A percentile compares a stretch with the other conserved stretches of the same genome.
Conservation (phyloP, 1,139 yeast species). For the Geotrichum europaeum region DNA sequence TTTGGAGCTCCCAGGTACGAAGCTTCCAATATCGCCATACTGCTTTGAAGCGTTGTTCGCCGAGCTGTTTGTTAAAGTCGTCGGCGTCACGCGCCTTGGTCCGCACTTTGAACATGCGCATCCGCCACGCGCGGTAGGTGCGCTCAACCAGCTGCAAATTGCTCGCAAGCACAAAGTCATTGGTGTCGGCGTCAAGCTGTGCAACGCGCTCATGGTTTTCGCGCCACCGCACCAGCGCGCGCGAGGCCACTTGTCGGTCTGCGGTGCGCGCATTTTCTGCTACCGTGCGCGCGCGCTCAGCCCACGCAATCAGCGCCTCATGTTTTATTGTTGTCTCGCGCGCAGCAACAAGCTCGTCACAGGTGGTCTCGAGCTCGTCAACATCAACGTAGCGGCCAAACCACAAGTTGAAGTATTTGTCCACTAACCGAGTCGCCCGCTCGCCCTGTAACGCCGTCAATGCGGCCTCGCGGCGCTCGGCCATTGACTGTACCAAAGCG, state of each 20-base stretch:
- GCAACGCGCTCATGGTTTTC: background rate
- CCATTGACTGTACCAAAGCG: background rate
- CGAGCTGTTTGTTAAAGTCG: constrained; percentile 21
- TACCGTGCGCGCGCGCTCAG: background rate
- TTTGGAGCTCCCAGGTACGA: constrained; percentile 5
- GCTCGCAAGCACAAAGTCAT: background rate
- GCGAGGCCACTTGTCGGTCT: background rate
- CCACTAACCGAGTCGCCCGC: background rate
- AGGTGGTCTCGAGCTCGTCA: constrained; percentile 4
- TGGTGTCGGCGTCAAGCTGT: background rate
- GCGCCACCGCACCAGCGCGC: constrained; percentile 1
- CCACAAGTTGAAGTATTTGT: constrained; percentile 3
- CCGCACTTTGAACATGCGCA: constrained; percentile 23
- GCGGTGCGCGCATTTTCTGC: constrained; percentile 7
- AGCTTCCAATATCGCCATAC: constrained; percentile 25
- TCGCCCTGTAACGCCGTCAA: background rate
- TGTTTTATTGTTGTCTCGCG: background rate
- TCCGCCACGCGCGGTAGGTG: constrained; percentile 25
- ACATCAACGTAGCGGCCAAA: background rate
- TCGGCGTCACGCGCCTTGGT: constrained; percentile 26
- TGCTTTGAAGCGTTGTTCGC: constrained; percentile 21
- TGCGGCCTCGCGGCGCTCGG: background rate
- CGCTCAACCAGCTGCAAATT: constrained; percentile 7
- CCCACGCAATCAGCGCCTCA: constrained; percentile 2
- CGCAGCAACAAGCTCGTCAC: background rate